A percentile compares a stretch with the other conserved stretches of the same genome.
Evolutionary conservation across 352 stramenopile genomes (phyloP).

Genomic region (Phytophthora sojae): DNA sequence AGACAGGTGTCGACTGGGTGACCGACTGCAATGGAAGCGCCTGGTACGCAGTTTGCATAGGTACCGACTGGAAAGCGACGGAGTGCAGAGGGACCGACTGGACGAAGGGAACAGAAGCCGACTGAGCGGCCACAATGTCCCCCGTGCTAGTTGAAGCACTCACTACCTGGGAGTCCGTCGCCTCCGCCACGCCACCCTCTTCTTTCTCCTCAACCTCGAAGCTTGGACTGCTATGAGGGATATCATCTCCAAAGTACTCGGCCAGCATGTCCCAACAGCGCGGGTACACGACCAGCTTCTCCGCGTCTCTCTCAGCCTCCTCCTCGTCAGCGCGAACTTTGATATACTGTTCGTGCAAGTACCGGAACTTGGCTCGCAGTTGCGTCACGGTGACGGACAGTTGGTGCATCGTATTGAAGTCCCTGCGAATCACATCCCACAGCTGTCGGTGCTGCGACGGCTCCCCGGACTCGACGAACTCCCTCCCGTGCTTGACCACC

Average conservation of each 20-base stretch:
- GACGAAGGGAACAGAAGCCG: background rate
- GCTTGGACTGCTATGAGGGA: background rate
- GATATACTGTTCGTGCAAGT: conserved; percentile 33
- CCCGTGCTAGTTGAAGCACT: background rate
- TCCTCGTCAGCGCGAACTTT: conserved; percentile 25
- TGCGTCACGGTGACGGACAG: conserved; percentile 27
- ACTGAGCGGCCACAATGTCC: background rate
- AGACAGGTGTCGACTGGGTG: conserved; percentile 1
- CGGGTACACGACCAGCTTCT: conserved; percentile 34
- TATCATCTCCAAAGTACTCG: conserved; percentile 34
- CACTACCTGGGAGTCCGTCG: conserved; percentile 1
- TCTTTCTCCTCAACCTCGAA: conserved; percentile 6
- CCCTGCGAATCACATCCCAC: conserved; percentile 23
- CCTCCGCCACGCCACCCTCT: background rate
- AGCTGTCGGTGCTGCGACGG: conserved; percentile 25
- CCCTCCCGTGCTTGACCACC: conserved; percentile 22
- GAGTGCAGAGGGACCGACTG: conserved; percentile 1
- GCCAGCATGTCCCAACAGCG: conserved; percentile 35
- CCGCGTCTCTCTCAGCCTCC: conserved; percentile 5
- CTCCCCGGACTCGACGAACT: conserved; percentile 22
- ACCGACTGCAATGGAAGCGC: background rate
- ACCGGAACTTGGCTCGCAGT: conserved; percentile 35
- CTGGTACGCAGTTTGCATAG: background rate
- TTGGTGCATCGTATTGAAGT: conserved; percentile 30
- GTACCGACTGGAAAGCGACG: conserved; percentile 6